Base-by-base conservation (phyloP, 2,329 filamentous ascomycete species). In the Claviceps purpurea region DNA sequence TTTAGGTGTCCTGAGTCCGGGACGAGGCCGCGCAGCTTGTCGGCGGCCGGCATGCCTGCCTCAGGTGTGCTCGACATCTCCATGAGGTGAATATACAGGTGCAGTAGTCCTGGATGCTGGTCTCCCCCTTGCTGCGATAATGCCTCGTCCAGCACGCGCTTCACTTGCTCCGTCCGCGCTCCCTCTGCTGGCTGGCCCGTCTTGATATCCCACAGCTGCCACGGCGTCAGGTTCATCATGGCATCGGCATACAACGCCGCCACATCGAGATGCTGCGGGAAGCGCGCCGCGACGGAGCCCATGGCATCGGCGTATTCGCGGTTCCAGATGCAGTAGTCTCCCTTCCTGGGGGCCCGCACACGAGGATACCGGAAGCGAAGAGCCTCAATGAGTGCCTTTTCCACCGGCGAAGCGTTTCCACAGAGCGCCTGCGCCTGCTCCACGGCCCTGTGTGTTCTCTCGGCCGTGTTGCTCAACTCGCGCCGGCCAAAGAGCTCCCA, bases 21-120 rank as follows among this genome's bases (percentile, higher is more conserved):
- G 0, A 84, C 77, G 2, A 88, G 72, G 10, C 71, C 73, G 22
- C 84, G 79, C 11, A 89, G 72, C 16, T 70, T 67, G 59, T 88
- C 76, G 5, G 83, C 84, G 0, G 76, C 71, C 0, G 75, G 68
- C 16, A 87, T 63, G 1, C 81, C 85, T 1, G 67, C 62, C 62
- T 87, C 85, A 0, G 85, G 85, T 0, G 70, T 73, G 0, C 71
- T 68, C 0, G 84, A 88, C 85, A 88, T 88, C 61, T 89, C 85
- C 73, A 87, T 85, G 3, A 87, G 74, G 58, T 89, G 85, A 41
- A 89, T 85, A 63, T 89, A 89, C 37, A 88, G 67, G 63, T 90
- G 86, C 5, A 89, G 70, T 0, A 89, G 65, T 0, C 85, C 86
- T 0, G 86, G 82, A 59, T 93, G 87, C 6, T 68, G 58, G 3